Percentiles rank a stretch among this genome's conserved stretches.
Conservation (phyloP, 2,329 filamentous ascomycete genomes). For the Xylariaceae sp. region DNA sequence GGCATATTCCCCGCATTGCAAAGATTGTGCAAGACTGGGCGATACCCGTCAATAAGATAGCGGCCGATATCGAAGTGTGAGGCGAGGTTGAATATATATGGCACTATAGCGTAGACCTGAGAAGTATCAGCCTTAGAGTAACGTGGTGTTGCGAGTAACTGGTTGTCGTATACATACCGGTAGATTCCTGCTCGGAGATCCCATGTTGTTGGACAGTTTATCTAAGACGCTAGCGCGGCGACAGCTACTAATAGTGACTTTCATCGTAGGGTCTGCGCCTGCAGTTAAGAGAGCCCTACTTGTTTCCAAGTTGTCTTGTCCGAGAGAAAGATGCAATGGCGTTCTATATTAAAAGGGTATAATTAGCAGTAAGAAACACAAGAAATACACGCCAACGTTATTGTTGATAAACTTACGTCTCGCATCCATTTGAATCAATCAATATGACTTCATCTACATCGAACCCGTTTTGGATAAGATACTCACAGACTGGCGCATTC, state of each 20-base stretch:
- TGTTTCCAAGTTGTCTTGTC: neutral
- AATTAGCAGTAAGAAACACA: neutral
- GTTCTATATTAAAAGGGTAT: neutral
- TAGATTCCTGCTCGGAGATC: neutral
- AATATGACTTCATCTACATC: slow-evolving; percentile 10
- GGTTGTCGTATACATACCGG: neutral
- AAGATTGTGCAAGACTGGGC: neutral
- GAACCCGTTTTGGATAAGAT: slow-evolving; percentile 3
- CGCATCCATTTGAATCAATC: neutral
- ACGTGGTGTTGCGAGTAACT: neutral
- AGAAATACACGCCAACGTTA: neutral
- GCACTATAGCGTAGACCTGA: neutral
- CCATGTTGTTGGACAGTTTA: neutral
- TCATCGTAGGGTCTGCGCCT: slow-evolving; percentile 9
- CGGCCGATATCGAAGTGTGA: neutral
- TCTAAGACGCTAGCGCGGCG: neutral
- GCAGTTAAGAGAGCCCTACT: neutral
- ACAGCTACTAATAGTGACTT: no score
- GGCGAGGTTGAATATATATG: neutral
- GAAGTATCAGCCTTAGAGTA: neutral
- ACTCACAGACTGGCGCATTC: slow-evolving; percentile 1
- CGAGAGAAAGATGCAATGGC: neutral
- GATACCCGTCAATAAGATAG: neutral
- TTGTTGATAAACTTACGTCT: slow-evolving; percentile 7
- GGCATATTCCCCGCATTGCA: neutral